These are phyloP conservation scores for Pseudomicrostroma phylloplanum DNA, from an alignment of 1,284 basidiomycete genomes.

Conservation along the genomic window DNA sequence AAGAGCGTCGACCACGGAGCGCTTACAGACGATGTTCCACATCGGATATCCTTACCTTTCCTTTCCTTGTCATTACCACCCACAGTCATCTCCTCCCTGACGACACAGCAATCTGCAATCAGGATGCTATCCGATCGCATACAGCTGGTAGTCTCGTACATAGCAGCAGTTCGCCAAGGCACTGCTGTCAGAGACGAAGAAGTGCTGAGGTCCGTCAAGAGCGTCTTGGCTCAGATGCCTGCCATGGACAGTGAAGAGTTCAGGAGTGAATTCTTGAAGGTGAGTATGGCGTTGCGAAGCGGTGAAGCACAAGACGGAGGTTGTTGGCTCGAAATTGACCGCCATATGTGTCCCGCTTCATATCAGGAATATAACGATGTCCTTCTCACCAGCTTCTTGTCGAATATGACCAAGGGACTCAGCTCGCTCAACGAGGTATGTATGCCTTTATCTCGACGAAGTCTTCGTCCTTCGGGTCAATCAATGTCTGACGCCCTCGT, in stretches of 20 bases:
- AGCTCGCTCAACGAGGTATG: slow-evolving; percentile 68
- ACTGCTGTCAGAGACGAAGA: slow-evolving; percentile 55
- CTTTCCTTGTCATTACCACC: background rate
- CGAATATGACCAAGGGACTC: slow-evolving; percentile 78
- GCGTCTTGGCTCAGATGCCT: slow-evolving; percentile 66
- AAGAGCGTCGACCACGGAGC: too few species aligned
- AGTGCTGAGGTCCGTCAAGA: slow-evolving; percentile 73
- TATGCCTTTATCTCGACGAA: too few species aligned
- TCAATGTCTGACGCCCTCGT: too few species aligned
- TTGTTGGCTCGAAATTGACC: too few species aligned
- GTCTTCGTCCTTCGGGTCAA: too few species aligned
- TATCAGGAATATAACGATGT: slow-evolving; percentile 88
- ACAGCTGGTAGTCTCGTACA: slow-evolving; percentile 69
- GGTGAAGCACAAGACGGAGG: too few species aligned
- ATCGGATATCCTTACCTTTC: too few species aligned
- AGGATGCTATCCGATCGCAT: slow-evolving; percentile 93
- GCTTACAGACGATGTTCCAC: too few species aligned
- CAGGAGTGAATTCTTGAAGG: slow-evolving; percentile 26
- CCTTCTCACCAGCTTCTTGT: slow-evolving; percentile 80
- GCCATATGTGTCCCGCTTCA: background rate
- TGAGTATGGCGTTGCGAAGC: background rate
- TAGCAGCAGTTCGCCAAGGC: slow-evolving; percentile 22
- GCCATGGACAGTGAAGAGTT: slow-evolving; percentile 24
- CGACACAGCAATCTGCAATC: slow-evolving; percentile 86
- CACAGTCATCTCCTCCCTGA: slow-evolving; percentile 77